These are phyloP conservation scores for Nicotiana otophora DNA, from an alignment of 257 asterid species.

Conservation along the genomic window DNA sequence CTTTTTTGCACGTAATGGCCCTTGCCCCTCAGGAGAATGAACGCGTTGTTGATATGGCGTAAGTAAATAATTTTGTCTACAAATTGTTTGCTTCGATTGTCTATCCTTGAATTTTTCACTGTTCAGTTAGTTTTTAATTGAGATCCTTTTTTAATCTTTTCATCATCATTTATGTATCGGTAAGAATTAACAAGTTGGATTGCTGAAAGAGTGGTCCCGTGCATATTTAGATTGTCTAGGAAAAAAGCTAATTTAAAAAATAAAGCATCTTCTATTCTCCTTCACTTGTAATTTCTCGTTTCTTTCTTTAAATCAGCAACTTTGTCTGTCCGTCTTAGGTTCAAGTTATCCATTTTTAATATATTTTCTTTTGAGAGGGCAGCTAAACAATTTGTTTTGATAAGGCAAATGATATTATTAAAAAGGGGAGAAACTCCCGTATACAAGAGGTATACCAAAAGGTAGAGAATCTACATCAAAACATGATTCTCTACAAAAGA, in stretches of 20 bases:
- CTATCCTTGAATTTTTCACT: background rate
- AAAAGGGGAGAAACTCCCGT: no score
- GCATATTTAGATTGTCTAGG: background rate
- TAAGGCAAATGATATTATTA: no score
- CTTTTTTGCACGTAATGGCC: constrained; percentile 94
- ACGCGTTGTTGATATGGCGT: constrained; percentile 89
- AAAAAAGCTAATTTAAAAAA: background rate
- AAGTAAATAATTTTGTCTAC: constrained; percentile 26
- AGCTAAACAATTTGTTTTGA: no score
- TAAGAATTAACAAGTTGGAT: background rate
- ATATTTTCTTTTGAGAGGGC: background rate
- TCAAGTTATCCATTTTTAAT: background rate
- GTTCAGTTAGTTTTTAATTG: background rate
- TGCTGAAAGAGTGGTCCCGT: background rate
- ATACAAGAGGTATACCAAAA: no score
- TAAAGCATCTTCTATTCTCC: background rate
- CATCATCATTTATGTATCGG: background rate
- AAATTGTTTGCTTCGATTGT: background rate
- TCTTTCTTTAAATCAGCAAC: background rate
- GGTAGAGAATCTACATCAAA: no score
- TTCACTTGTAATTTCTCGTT: background rate
- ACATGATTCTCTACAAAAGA: no score
- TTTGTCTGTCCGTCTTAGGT: background rate
- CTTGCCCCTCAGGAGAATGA: constrained; percentile 98
- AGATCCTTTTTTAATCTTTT: background rate